These are phyloP conservation scores for Lyophyllum atratum DNA, from an alignment of 768 basidiomycete genomes.

Conservation along the genomic window DNA sequence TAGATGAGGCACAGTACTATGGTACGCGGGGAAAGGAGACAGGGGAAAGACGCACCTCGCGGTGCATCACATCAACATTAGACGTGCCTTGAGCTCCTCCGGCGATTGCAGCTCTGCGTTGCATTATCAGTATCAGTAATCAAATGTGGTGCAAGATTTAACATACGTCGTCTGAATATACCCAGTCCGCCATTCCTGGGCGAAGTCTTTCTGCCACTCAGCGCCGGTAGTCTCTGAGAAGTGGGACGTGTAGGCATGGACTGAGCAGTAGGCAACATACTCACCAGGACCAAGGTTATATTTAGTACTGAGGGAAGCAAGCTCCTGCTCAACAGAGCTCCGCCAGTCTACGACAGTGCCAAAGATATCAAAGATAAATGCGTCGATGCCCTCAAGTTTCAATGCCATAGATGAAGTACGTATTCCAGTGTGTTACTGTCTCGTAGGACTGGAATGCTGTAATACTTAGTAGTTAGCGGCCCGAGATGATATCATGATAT, in stretches of 20 bases:
- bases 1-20: too few relatives aligned
- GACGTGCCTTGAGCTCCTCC: conserved; percentile 45
- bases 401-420: background rate
- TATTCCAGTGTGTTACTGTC: background rate
- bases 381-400: conserved; percentile 34
- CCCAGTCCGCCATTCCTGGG: conserved; percentile 56
- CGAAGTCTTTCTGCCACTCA: conserved; percentile 48
- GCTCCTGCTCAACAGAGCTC: conserved; percentile 30
- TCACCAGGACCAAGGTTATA: conserved; percentile 24
- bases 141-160: background rate
- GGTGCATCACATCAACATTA: conserved; percentile 58
- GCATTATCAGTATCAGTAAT: background rate
- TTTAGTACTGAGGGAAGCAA: conserved; percentile 29
- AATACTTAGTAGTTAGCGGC: too few relatives aligned
- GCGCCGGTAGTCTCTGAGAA: conserved; percentile 18
- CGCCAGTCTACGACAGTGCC: conserved; percentile 56
- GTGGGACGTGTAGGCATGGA: background rate
- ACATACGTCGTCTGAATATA: conserved; percentile 51
- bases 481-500: too few relatives aligned
- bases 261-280: background rate
- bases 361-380: conserved; percentile 49
- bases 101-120: conserved; percentile 42
- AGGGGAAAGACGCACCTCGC: conserved; percentile 41
- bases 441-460: too few relatives aligned
- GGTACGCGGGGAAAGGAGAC: too few relatives aligned